Evolutionary conservation across 2,329 filamentous ascomycete species (phyloP).

Genomic region (Cadophora malorum): DNA sequence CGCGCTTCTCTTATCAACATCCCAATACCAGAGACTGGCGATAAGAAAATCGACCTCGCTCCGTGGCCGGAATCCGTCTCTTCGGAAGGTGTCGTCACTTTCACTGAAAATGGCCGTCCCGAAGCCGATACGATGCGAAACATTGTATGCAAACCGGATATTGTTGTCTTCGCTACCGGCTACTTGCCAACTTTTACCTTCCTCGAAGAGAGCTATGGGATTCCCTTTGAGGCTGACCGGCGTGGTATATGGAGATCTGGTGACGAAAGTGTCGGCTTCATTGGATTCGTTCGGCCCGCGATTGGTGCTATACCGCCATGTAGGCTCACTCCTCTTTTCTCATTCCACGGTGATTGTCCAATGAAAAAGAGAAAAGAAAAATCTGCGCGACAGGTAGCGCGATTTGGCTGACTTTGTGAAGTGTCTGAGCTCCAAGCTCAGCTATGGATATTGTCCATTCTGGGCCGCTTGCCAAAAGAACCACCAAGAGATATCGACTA

Average conservation of each 20-base stretch:
- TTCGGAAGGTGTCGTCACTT: background rate
- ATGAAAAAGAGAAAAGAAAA: too few relatives aligned
- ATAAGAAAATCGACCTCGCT: constrained; percentile 9
- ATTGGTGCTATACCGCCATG: constrained; percentile 6
- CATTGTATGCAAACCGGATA: background rate
- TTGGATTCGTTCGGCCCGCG: constrained; percentile 6
- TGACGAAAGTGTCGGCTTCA: constrained; percentile 13
- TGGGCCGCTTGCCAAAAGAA: background rate
- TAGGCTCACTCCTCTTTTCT: background rate
- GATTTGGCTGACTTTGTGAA: background rate
- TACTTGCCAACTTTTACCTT: background rate
- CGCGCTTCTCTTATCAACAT: background rate
- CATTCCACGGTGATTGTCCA: too few relatives aligned
- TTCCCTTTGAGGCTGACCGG: background rate
- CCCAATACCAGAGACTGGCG: background rate
- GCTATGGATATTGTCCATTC: background rate
- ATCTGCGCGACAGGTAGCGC: too few relatives aligned
- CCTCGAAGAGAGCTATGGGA: background rate
- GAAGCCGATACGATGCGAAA: background rate
- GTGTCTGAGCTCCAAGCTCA: background rate
- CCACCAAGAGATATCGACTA: background rate
- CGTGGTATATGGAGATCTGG: constrained; percentile 12
- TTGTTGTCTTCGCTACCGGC: background rate
- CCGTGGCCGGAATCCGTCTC: constrained; percentile 3
- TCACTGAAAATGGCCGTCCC: constrained; percentile 6